Evolutionary conservation across 768 basidiomycete species (phyloP), one percentile per base, ranked within the genome.

Genomic region (Chlorophyllum brunneum): DNA sequence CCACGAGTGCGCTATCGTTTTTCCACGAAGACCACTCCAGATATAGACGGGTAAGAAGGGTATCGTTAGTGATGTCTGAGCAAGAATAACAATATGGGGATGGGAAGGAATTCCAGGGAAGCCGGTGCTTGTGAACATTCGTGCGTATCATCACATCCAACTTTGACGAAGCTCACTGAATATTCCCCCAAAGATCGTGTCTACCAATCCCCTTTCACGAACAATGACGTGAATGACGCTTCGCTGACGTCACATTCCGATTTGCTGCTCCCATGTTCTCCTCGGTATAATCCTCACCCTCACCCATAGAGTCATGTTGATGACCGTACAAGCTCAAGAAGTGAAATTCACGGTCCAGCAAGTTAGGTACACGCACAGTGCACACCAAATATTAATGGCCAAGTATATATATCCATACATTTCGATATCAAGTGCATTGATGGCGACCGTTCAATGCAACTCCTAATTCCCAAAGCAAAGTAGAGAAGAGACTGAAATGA

Each of bases 401-500:
- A n/a, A 20, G 2, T 45, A 41, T 46, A 36, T 24, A 46, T 27
- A 20, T 41, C 30, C 37, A 11, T 39, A 30, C 23, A 48, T 27
- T 38, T 18, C 38, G 23, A n/a, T 30, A 22, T 18, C 34, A 13
- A 29, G 11, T 26, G 15, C 16, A 22, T 27, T 18, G 4, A 16
- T n/a, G 20, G 38, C 23, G 16, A 33, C 18, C 40, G 23, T 22
- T 30, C 22, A 26, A 22, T 33, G 30, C n/a, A 20, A 20, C 22
- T 23, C 49, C 40, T n/a, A 42, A 48, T 42, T 43, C 49, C 49
- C 48, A 29, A 50, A 23, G 38, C 26, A 33, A 38, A 48, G 41
- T 31, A 16, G 16, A 26, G 24, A 52, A 16, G 10, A 30, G 16
- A 29, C 10, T 27, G 27, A 18, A 53, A 45, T 11, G 27, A 42